Evolutionary conservation across 2,329 filamentous ascomycete species (phyloP).

Genomic region (Ilyonectria robusta): DNA sequence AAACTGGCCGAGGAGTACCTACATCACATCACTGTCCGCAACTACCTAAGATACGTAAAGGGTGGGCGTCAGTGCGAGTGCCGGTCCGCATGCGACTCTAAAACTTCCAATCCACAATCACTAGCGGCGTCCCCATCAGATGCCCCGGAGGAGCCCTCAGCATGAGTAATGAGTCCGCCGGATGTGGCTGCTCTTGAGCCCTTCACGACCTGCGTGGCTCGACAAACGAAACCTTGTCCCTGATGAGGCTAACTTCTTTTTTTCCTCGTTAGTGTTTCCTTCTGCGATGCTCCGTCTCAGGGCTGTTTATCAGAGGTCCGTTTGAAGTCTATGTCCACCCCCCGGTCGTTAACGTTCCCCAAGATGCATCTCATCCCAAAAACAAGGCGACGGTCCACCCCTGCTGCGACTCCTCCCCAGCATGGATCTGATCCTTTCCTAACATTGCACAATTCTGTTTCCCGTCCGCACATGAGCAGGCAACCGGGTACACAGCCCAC

Average conservation of each 20-base stretch:
- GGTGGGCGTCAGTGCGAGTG: slow-evolving; percentile 14
- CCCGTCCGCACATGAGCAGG: slow-evolving; percentile 5
- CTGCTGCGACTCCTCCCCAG: not conserved
- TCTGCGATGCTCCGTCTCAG: not conserved
- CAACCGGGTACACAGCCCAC: not conserved
- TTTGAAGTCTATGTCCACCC: not conserved
- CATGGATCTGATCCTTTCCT: slow-evolving; percentile 24
- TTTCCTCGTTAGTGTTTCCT: not conserved
- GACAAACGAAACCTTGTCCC: not conserved
- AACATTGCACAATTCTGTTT: not conserved
- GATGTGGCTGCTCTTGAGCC: slow-evolving; percentile 2
- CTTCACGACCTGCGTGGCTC: not conserved
- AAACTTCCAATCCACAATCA: not conserved
- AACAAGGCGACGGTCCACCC: not conserved
- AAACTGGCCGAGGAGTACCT: not conserved
- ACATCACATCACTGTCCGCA: not conserved
- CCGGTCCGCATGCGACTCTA: slow-evolving; percentile 21
- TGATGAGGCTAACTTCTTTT: slow-evolving; percentile 6
- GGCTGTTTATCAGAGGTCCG: not conserved
- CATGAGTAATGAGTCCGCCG: slow-evolving; percentile 10
- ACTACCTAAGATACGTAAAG: not conserved
- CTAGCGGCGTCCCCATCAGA: not conserved
- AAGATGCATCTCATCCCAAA: slow-evolving; percentile 1
- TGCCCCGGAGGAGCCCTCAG: not conserved
- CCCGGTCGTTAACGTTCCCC: not conserved